Evolutionary conservation across 2,329 filamentous ascomycete species (phyloP).

Genomic region (Lomentospora prolificans): DNA sequence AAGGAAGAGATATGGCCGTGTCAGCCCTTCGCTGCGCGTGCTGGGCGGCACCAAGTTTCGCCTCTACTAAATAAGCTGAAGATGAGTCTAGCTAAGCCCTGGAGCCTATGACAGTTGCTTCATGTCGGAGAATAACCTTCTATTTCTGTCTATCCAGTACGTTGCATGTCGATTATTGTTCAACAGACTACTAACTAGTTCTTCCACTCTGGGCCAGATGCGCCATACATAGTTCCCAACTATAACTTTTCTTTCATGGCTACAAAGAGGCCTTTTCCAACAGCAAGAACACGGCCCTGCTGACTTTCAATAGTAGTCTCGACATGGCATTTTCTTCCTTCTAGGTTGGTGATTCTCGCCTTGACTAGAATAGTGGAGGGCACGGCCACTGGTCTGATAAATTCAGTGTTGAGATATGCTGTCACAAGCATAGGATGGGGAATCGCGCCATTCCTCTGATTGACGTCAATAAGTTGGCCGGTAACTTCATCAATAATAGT

Average conservation of each 20-base stretch:
- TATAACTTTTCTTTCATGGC: not conserved
- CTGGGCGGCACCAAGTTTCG: too few relatives aligned
- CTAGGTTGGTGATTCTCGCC: conserved; percentile 20
- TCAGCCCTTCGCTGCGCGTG: too few relatives aligned
- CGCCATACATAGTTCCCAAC: not conserved
- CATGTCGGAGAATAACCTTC: too few relatives aligned
- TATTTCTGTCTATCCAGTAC: too few relatives aligned
- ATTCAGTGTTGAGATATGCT: conserved; percentile 24
- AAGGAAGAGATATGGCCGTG: too few relatives aligned
- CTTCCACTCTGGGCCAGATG: not conserved
- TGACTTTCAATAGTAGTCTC: conserved; percentile 15
- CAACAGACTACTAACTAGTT: too few relatives aligned
- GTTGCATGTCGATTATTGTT: too few relatives aligned
- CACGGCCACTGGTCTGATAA: conserved; percentile 21
- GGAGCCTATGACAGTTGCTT: too few relatives aligned
- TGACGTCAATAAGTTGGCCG: conserved; percentile 26
- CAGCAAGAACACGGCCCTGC: conserved; percentile 11
- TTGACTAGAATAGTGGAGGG: conserved; percentile 21
- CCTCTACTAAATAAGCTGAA: too few relatives aligned
- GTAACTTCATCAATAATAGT: conserved; percentile 27
- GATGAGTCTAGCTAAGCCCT: too few relatives aligned
- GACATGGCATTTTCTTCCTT: conserved; percentile 22
- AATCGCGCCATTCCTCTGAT: conserved; percentile 20
- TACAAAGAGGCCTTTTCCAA: not conserved
- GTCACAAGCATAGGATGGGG: conserved; percentile 23